Evolutionary conservation across 441 rosid genomes (phyloP).

Genomic region (Erodium trifolium): DNA sequence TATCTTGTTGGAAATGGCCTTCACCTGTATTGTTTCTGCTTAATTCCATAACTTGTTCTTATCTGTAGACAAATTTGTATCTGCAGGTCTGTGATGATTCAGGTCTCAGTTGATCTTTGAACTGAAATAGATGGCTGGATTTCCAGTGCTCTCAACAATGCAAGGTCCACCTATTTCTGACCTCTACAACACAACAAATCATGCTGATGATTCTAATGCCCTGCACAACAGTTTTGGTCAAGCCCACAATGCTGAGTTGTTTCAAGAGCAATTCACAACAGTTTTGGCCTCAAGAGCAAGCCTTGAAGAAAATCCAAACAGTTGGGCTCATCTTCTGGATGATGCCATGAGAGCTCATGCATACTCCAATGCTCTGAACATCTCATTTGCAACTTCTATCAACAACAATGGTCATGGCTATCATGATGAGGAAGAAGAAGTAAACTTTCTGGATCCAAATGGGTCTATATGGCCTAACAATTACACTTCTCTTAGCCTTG

Average conservation of each 20-base stretch:
- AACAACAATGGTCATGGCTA: constrained; percentile 24
- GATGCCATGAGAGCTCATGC: constrained; percentile 31
- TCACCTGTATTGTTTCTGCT: background rate
- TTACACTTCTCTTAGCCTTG: constrained; percentile 65
- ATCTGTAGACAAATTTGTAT: background rate
- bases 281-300: constrained; percentile 35
- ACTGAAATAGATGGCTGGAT: constrained; percentile 24
- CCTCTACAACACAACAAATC: constrained; percentile 13
- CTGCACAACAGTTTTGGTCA: background rate
- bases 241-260: constrained; percentile 13
- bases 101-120: constrained; percentile 9
- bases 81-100: constrained; percentile 10
- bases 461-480: constrained; percentile 37
- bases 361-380: constrained; percentile 29
- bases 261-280: constrained; percentile 34
- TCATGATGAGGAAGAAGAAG: constrained; percentile 25
- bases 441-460: constrained; percentile 30
- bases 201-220: constrained; percentile 18
- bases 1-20: background rate
- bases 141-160: constrained; percentile 24
- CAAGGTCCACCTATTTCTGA: constrained; percentile 27
- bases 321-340: constrained; percentile 25
- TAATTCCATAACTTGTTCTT: background rate
- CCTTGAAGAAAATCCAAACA: constrained; percentile 41
- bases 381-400: constrained; percentile 25